These are phyloP conservation scores for Colletotrichum costaricense DNA, from an alignment of 2,329 filamentous ascomycete species.

Conservation along the genomic window DNA sequence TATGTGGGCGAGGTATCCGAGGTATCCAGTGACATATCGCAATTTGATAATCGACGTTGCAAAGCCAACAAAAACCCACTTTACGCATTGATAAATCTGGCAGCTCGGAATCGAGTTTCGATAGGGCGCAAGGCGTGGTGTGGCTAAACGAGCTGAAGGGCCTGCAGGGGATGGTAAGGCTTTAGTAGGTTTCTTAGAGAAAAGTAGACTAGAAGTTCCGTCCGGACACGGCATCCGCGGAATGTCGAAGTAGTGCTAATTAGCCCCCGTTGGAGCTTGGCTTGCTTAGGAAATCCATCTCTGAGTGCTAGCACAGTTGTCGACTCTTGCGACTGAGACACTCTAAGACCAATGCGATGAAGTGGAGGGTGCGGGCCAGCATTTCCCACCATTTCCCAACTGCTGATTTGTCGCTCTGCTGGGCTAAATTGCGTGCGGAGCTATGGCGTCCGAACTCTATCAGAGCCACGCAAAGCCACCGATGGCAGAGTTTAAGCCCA, in stretches of 20 bases:
- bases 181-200: background rate
- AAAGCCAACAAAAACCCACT: background rate
- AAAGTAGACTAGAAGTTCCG: background rate
- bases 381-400: too few relatives aligned
- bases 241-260: constrained; percentile 10
- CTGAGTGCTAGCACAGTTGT: background rate
- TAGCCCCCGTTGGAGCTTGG: background rate
- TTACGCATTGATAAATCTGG: background rate
- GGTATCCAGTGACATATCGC: background rate
- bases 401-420: background rate
- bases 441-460: constrained; percentile 12
- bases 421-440: background rate
- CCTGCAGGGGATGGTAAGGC: background rate
- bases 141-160: constrained; percentile 4
- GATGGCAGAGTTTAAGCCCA: background rate
- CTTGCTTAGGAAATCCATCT: background rate
- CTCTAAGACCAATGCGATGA: background rate
- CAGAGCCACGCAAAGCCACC: constrained; percentile 8
- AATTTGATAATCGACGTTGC: background rate
- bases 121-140: background rate
- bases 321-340: constrained; percentile 9
- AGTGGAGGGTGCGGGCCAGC: too few relatives aligned
- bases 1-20: background rate
- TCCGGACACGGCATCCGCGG: background rate
- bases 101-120: background rate